phyloP scores from a whole-genome alignment of 345 rosid species.

The Acer campestre region DNA sequence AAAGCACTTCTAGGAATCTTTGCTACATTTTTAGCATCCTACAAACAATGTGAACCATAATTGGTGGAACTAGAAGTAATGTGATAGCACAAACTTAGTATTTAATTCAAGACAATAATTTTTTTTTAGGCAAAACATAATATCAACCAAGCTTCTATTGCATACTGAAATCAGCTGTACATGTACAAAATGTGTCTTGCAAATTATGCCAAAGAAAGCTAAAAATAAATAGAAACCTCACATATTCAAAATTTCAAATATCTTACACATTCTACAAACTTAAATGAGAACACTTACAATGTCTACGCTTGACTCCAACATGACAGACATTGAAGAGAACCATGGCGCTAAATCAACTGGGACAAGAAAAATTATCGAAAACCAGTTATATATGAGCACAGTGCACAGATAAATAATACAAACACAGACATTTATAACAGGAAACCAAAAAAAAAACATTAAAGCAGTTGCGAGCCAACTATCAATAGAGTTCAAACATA shows the following conservation, averaged over 20 bases:
- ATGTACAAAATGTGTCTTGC: neutral
- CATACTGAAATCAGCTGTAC: neutral
- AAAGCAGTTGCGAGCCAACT: neutral
- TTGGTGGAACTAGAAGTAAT: neutral
- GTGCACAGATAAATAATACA: neutral
- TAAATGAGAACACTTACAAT: constrained; percentile 60
- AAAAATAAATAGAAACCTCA: too few relatives aligned
- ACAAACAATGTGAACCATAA: constrained; percentile 21
- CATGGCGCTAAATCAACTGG: constrained; percentile 93
- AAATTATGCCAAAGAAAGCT: neutral
- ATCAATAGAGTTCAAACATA: neutral
- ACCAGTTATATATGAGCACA: constrained; percentile 8
- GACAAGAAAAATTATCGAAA: constrained; percentile 30
- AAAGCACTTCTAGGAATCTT: constrained; percentile 53
- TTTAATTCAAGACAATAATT: neutral
- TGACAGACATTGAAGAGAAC: constrained; percentile 81
- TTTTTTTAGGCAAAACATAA: neutral
- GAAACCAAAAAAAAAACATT: neutral
- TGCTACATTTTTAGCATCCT: constrained; percentile 50
- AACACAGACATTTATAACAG: neutral
- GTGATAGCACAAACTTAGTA: neutral
- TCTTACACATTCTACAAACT: neutral
- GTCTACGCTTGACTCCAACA: constrained; percentile 74
- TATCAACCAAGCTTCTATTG: neutral
- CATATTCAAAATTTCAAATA: neutral